Evolutionary conservation across 2,329 filamentous ascomycete genomes (phyloP).

Genomic region (Fusarium phyllophilum): DNA sequence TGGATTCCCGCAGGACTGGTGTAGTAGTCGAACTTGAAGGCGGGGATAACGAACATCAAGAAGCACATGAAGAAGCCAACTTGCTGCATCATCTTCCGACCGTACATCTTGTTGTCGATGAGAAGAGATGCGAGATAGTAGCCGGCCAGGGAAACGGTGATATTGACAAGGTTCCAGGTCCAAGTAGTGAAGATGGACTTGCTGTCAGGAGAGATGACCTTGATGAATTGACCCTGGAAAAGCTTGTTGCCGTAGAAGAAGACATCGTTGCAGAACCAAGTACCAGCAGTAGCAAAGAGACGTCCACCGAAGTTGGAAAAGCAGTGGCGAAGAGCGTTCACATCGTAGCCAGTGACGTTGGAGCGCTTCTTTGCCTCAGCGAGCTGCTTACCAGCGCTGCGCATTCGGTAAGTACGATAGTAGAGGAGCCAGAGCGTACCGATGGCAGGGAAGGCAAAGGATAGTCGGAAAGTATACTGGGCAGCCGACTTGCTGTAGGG

Average conservation of each 20-base stretch:
- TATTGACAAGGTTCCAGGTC: conserved; percentile 94
- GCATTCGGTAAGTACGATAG: conserved; percentile 96
- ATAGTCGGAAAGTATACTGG: conserved; percentile 92
- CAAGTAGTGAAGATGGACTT: conserved; percentile 84
- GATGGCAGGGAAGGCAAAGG: conserved; percentile 89
- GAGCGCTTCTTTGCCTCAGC: conserved; percentile 84
- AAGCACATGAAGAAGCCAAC: conserved; percentile 93
- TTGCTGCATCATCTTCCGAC: conserved; percentile 96
- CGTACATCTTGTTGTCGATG: conserved; percentile 97
- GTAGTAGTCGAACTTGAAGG: conserved; percentile 89
- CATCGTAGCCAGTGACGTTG: conserved; percentile 91
- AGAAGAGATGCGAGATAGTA: conserved; percentile 91
- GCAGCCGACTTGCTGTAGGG: conserved; percentile 82
- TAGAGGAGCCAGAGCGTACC: conserved; percentile 96
- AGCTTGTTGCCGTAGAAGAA: conserved; percentile 99
- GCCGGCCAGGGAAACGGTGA: conserved; percentile 83
- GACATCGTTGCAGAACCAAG: conserved; percentile 96
- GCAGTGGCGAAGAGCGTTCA: conserved; percentile 81
- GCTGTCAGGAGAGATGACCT: conserved; percentile 75
- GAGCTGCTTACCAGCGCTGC: conserved; percentile 84
- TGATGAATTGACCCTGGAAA: conserved; percentile 92
- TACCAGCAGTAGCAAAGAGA: conserved; percentile 84
- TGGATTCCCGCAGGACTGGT: conserved; percentile 76
- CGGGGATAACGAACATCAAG: conserved; percentile 91
- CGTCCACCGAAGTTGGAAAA: conserved; percentile 87